Percentiles rank a stretch among this genome's conserved stretches.
phyloP scores from a whole-genome alignment of 495 filamentous ascomycete species.

The Xylaria grammica region DNA sequence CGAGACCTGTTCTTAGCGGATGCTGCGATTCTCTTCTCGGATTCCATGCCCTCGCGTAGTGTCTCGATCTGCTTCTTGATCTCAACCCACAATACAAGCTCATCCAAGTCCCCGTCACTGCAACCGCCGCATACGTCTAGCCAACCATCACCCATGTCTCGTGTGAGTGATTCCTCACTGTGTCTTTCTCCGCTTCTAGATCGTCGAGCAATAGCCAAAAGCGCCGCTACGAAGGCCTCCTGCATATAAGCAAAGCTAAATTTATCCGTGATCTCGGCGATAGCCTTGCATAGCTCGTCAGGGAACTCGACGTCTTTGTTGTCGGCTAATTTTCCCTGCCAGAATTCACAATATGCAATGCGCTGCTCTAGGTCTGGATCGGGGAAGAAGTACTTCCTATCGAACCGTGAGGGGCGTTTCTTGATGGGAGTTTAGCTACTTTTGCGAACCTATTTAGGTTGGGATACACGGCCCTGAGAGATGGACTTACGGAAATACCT shows the following conservation, averaged over 20 bases:
- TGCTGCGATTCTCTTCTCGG: constrained; percentile 16
- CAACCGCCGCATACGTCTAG: constrained; percentile 32
- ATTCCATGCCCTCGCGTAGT: constrained; percentile 60
- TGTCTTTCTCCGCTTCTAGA: constrained; percentile 16
- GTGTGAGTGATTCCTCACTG: constrained; percentile 5
- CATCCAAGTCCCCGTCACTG: constrained; percentile 46
- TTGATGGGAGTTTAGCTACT: constrained; percentile 10
- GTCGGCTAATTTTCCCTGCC: constrained; percentile 60
- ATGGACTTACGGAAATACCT: constrained; percentile 54
- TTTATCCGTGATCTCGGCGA: constrained; percentile 63
- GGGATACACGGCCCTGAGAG: too few species aligned
- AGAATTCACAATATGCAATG: constrained; percentile 61
- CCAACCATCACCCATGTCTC: constrained; percentile 28
- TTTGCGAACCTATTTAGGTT: background rate
- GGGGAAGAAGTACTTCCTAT: constrained; percentile 67
- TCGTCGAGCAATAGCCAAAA: constrained; percentile 56
- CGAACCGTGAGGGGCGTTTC: constrained; percentile 68
- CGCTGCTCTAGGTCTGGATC: constrained; percentile 59
- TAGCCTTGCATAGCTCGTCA: constrained; percentile 52
- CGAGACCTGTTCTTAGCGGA: background rate
- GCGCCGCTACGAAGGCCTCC: constrained; percentile 65
- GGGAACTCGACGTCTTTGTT: constrained; percentile 64
- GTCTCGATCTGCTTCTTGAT: constrained; percentile 63
- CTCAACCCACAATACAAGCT: constrained; percentile 56
- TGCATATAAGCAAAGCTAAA: constrained; percentile 73